Evolutionary conservation across 2,329 filamentous ascomycete species (phyloP).

Genomic region (Pseudocercospora cruenta): DNA sequence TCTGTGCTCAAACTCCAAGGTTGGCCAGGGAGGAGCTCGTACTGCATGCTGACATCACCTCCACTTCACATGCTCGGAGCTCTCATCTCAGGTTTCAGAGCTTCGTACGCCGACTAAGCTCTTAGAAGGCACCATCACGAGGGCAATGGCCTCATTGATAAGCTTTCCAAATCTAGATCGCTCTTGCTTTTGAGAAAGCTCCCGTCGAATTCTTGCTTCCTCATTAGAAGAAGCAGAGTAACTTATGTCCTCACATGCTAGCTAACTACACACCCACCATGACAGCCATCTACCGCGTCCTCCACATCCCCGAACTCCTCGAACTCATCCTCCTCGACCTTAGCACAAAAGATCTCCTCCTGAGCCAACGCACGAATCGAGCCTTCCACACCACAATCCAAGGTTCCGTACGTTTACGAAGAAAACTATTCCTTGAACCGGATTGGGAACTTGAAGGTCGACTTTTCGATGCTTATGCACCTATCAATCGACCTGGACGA

Average conservation of each 20-base stretch:
- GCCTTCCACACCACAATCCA: conserved; percentile 35
- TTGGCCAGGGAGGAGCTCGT: not conserved
- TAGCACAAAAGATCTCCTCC: conserved; percentile 37
- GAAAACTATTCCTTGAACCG: conserved; percentile 41
- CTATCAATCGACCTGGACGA: conserved; percentile 28
- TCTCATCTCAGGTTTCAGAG: not conserved
- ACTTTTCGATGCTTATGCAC: conserved; percentile 28
- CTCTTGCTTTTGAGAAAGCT: not conserved
- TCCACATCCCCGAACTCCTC: conserved; percentile 45
- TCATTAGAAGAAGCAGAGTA: no score
- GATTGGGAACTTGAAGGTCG: conserved; percentile 37
- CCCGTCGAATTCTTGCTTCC: not conserved
- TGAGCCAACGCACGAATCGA: conserved; percentile 38
- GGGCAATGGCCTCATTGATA: not conserved
- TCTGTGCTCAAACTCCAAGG: not conserved
- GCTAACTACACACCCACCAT: not conserved
- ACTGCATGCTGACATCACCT: not conserved
- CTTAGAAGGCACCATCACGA: not conserved
- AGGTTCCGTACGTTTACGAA: conserved; percentile 36
- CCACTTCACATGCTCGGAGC: not conserved
- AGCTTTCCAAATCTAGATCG: not conserved
- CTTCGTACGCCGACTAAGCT: not conserved
- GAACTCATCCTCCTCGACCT: conserved; percentile 43
- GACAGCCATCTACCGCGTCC: conserved; percentile 26
- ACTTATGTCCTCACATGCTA: not conserved